Evolutionary conservation across 441 rosid species (phyloP).

Genomic region (Erodium texanum): DNA sequence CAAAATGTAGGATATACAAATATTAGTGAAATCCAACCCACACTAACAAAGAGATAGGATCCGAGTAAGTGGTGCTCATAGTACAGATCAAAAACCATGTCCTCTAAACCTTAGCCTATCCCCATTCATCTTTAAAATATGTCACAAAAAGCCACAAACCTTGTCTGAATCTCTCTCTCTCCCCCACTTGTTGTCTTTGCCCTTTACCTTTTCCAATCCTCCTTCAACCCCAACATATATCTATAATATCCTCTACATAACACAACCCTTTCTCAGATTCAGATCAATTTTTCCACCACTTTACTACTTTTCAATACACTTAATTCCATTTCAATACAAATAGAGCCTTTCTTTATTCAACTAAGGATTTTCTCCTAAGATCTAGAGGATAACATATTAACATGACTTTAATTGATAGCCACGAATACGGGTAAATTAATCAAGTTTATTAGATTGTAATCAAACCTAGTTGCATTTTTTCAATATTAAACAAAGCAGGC

Average conservation of each 20-base stretch:
- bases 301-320: not conserved
- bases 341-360: not conserved
- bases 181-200: not conserved
- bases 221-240: not conserved
- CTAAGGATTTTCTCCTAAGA: not conserved
- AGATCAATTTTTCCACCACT: not conserved
- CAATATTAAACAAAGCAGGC: not conserved
- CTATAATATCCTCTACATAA: not conserved
- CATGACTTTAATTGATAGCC: not conserved
- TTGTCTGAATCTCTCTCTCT: not conserved
- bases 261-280: not conserved
- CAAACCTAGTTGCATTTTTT: not conserved
- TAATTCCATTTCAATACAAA: not conserved
- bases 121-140: not conserved
- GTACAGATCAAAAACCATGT: not conserved
- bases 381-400: not conserved
- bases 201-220: not conserved
- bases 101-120: constrained; percentile 9
- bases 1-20: not conserved
- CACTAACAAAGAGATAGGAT: constrained; percentile 8
- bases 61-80: constrained; percentile 1
- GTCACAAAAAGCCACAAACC: not conserved
- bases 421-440: not conserved
- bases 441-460: not conserved
- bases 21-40: constrained; percentile 8